Evolutionary conservation across 2,329 filamentous ascomycete species (phyloP).

Genomic region (Ophiocordyceps robertsii): DNA sequence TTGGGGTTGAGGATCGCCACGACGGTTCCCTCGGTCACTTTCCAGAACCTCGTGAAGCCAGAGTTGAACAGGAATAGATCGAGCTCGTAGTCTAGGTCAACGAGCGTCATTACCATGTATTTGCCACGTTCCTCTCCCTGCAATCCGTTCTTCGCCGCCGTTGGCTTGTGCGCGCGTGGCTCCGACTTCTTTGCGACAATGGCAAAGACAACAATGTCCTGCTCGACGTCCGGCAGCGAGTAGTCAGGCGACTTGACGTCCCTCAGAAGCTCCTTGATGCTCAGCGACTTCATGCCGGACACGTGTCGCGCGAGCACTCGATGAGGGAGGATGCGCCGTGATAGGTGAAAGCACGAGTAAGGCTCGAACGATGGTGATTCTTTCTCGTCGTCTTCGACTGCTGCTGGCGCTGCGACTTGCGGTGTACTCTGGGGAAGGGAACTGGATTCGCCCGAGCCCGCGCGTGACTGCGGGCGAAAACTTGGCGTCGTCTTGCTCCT

Average conservation of each 20-base stretch:
- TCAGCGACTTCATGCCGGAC: conserved; percentile 61
- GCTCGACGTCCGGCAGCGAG: conserved; percentile 66
- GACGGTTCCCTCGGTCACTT: conserved; percentile 80
- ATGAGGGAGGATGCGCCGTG: conserved; percentile 72
- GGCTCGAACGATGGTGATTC: conserved; percentile 55
- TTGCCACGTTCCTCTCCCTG: conserved; percentile 53
- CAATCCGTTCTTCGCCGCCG: conserved; percentile 26
- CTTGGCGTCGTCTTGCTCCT: conserved; percentile 30
- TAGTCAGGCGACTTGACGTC: conserved; percentile 74
- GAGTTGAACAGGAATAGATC: conserved; percentile 87
- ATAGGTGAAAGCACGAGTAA: conserved; percentile 75
- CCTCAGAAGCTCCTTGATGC: conserved; percentile 68
- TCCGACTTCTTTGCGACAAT: conserved; percentile 82
- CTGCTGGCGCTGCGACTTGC: conserved; percentile 7
- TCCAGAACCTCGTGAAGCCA: conserved; percentile 88
- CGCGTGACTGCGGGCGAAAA: conserved; percentile 4
- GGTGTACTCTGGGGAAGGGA: not conserved
- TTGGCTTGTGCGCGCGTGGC: conserved; percentile 47
- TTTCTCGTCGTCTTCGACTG: conserved; percentile 11
- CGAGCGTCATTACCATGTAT: conserved; percentile 84
- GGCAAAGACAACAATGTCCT: conserved; percentile 80
- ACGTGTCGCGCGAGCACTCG: conserved; percentile 66
- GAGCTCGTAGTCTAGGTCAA: conserved; percentile 80
- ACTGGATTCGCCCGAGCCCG: conserved; percentile 7
- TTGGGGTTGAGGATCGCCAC: conserved; percentile 84